Evolutionary conservation across 345 rosid genomes (phyloP), one percentile per base, ranked within the genome.

Genomic region (Gossypium rotundifolium): DNA sequence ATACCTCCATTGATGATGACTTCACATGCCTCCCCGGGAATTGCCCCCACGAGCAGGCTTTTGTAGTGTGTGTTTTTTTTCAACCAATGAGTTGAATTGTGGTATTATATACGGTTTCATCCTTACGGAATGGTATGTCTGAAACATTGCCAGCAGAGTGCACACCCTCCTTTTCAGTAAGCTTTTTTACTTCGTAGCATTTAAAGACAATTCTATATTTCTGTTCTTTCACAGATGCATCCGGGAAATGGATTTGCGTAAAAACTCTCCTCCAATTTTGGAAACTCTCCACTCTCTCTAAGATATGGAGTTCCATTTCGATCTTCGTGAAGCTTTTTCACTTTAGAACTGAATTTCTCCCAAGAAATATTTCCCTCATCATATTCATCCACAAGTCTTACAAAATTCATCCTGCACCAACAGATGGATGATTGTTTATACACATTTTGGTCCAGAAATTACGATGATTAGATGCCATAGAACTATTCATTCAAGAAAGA

Each of bases 211-310:
- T 38, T 3, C 58, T 76, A 82, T 60, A 69, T 20, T 78, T 78
- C 74, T 68, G 64, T 71, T 62, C 79, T 84, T 76, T 86, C 86
- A 53, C 97, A 92, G 13, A 94, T 86, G 81, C 98, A 94, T 49
- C 97, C 97, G 0, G 98, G 97, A 73, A 88, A 82, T 13, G 98
- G 98, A 82, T 94, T 92, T 1, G 93, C 93, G 4, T 84, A 90
- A 70, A 94, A 94, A 77, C 95, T 94, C 81, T 94, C 98, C 80
- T 94, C 97, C 60, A 92, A 85, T 79, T 90, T 94, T 1, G 98
- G 97, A 72, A 90, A 85, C 76, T 92, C 96, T 49, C 97, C 97
- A 2, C 80, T 73, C 83, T 87, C 90, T 74, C 97, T 87, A 51
- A 23, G 73, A 81, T 85, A 89, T 9, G 97, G 98, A 65, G 82